Evolutionary conservation across 306 rosid genomes (phyloP).

Genomic region (Datisca glomerata): DNA sequence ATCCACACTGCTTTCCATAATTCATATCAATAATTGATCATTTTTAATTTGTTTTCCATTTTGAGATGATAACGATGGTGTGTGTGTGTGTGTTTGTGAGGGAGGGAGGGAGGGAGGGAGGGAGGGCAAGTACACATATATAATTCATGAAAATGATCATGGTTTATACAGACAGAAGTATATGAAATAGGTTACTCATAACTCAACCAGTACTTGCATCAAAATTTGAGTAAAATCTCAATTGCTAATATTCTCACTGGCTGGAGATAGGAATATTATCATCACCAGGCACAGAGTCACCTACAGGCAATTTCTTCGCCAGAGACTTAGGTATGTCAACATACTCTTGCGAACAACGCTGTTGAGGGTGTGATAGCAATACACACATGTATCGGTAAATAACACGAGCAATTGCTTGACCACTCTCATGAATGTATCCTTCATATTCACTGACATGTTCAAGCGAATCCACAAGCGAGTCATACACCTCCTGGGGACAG

Average conservation of each 20-base stretch:
- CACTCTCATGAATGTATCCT: slow-evolving; percentile 92
- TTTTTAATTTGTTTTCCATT: neutral
- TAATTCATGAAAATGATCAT: too few species aligned
- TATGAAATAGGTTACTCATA: too few species aligned
- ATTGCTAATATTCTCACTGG: slow-evolving; percentile 26
- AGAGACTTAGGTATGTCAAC: slow-evolving; percentile 75
- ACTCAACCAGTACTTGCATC: too few species aligned
- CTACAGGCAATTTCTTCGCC: slow-evolving; percentile 37
- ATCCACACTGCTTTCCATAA: neutral
- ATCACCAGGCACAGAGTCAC: slow-evolving; percentile 41
- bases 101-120: too few species aligned
- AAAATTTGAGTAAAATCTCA: too few species aligned
- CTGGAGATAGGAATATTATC: slow-evolving; percentile 33
- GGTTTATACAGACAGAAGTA: too few species aligned
- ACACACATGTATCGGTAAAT: slow-evolving; percentile 56
- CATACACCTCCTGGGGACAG: slow-evolving; percentile 88
- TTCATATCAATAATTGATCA: neutral
- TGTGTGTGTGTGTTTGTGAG: too few species aligned
- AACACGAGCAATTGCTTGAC: slow-evolving; percentile 61
- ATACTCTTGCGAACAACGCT: slow-evolving; percentile 63
- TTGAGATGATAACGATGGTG: too few species aligned
- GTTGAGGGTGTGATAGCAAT: slow-evolving; percentile 77
- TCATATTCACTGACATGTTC: slow-evolving; percentile 83
- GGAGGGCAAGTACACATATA: too few species aligned
- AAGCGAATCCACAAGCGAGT: slow-evolving; percentile 71